phyloP scores from a whole-genome alignment of 129 eudicot genomes.

The Saussurea involucrata region DNA sequence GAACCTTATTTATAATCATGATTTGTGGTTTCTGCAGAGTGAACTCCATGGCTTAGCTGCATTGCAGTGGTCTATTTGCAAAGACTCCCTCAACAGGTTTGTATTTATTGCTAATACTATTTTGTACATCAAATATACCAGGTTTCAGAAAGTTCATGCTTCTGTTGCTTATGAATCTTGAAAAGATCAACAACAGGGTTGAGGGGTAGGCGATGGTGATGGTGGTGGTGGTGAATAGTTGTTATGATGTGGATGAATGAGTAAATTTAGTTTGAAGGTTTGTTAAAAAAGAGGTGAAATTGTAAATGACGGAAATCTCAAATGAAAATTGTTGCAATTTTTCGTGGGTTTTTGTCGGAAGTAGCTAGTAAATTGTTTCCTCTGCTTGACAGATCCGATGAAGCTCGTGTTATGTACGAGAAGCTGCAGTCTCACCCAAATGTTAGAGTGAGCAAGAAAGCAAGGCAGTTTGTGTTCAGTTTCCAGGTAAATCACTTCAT shows the following conservation, averaged over 20 bases:
- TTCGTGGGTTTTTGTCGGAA: background rate
- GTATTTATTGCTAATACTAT: background rate
- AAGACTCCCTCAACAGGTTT: slow-evolving; percentile 84
- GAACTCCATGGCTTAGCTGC: slow-evolving; percentile 97
- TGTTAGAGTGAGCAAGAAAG: slow-evolving; percentile 71
- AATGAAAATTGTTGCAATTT: background rate
- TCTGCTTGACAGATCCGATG: slow-evolving; percentile 45
- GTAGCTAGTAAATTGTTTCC: background rate
- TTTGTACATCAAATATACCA: background rate
- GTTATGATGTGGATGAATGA: background rate
- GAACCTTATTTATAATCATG: background rate
- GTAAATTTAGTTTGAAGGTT: background rate
- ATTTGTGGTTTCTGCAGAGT: slow-evolving; percentile 51
- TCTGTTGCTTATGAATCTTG: background rate
- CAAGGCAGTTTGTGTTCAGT: slow-evolving; percentile 59
- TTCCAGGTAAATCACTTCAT: slow-evolving; percentile 52
- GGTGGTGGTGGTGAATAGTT: background rate
- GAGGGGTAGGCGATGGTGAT: background rate
- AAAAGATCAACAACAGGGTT: background rate
- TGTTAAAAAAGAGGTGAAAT: background rate
- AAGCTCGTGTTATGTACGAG: slow-evolving; percentile 83
- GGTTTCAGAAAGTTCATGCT: background rate
- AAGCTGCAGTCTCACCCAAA: slow-evolving; percentile 89
- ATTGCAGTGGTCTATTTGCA: slow-evolving; percentile 94
- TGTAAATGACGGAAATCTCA: background rate